A percentile compares a stretch with the other conserved stretches of the same genome.
Evolutionary conservation across 768 basidiomycete genomes (phyloP).

Genomic region (Rhodotorula taiwanensis): DNA sequence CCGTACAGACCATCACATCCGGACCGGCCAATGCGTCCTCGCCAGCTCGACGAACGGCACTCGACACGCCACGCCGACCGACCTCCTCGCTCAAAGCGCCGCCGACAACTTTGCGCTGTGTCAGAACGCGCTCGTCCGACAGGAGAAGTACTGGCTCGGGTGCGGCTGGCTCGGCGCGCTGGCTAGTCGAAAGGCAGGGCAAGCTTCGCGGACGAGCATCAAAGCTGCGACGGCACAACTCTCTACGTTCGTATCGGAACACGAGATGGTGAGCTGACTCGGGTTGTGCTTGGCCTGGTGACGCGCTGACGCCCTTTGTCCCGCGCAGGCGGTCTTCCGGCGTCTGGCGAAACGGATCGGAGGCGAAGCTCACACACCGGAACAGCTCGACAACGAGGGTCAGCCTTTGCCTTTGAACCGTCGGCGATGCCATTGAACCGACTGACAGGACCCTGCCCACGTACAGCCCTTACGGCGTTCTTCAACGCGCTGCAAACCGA

Average conservation of each 20-base stretch:
- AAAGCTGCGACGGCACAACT: not conserved
- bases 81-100: not conserved
- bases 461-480: not conserved
- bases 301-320: not conserved
- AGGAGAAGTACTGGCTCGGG: conserved; percentile 9
- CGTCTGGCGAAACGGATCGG: conserved; percentile 1
- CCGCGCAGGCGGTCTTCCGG: not conserved
- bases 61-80: not conserved
- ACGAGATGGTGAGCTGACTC: not conserved
- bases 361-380: not conserved
- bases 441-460: too few species aligned
- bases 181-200: not conserved
- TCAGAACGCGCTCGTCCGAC: not conserved
- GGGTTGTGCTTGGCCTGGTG: not conserved
- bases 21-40: conserved; percentile 4
- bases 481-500: not conserved
- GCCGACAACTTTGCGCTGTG: not conserved
- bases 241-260: not conserved
- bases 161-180: conserved; percentile 4
- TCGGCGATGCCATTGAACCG: too few species aligned
- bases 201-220: conserved; percentile 1
- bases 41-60: not conserved
- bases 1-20: conserved; percentile 1
- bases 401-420: not conserved
- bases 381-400: conserved; percentile 1